phyloP scores from a whole-genome alignment of 2,329 filamentous ascomycete species.

The Pseudocercospora fijiensis region DNA sequence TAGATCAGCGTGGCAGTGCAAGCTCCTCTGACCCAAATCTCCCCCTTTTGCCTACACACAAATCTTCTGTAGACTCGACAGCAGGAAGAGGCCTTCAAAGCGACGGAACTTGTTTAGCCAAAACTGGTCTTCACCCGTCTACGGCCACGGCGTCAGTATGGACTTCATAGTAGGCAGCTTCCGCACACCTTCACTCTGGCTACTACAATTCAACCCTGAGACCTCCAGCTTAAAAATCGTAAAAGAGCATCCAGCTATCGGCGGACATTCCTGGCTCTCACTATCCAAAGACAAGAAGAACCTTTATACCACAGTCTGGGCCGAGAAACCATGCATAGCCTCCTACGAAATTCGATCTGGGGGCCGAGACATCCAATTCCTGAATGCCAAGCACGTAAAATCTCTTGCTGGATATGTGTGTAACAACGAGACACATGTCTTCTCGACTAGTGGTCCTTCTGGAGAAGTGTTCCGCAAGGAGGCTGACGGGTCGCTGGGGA shows the following conservation, averaged over 20 bases:
- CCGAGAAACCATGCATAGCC: slow-evolving; percentile 36
- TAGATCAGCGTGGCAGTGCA: background rate
- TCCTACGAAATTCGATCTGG: slow-evolving; percentile 31
- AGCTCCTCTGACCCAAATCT: background rate
- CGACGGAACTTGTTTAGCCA: no score
- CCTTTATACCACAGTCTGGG: slow-evolving; percentile 41
- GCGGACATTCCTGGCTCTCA: slow-evolving; percentile 40
- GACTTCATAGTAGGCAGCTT: slow-evolving; percentile 41
- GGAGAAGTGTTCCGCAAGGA: slow-evolving; percentile 38
- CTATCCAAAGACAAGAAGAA: slow-evolving; percentile 32
- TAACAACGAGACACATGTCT: slow-evolving; percentile 34
- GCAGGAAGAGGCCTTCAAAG: background rate
- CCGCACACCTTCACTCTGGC: slow-evolving; percentile 36
- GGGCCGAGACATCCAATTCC: slow-evolving; percentile 31
- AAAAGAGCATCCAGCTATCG: slow-evolving; percentile 34
- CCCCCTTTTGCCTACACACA: background rate
- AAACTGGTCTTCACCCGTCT: background rate
- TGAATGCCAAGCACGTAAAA: slow-evolving; percentile 38
- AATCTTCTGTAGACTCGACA: background rate
- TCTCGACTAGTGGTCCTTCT: slow-evolving; percentile 36
- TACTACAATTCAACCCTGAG: slow-evolving; percentile 34
- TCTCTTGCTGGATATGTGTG: slow-evolving; percentile 38
- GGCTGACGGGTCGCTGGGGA: slow-evolving; percentile 34
- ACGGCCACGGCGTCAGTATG: slow-evolving; percentile 24
- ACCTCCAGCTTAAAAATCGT: slow-evolving; percentile 28